Percentiles rank a stretch among this genome's conserved stretches.
Evolutionary conservation across 257 asterid species (phyloP).

Genomic region (Vinca minor): DNA sequence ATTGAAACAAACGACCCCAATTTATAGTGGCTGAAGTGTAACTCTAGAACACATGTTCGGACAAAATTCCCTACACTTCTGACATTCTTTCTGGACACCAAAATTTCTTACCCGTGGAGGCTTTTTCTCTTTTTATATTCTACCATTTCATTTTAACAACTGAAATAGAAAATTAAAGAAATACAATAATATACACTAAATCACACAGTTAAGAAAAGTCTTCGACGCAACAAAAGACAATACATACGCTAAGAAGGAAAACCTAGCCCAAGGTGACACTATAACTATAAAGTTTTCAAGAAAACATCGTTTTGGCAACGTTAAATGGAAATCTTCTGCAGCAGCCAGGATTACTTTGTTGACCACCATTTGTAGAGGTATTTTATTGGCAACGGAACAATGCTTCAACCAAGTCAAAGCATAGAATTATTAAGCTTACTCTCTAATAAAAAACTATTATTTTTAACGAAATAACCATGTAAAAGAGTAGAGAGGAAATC

Average conservation of each 20-base stretch:
- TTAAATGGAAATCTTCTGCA: neutral
- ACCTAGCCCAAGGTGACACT: neutral
- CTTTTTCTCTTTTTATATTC: neutral
- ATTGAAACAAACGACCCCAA: neutral
- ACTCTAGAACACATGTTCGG: neutral
- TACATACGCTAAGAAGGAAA: neutral
- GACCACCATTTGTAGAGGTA: neutral
- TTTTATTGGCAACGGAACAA: neutral
- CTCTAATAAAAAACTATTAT: neutral
- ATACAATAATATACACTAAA: neutral
- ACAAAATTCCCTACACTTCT: neutral
- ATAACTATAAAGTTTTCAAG: neutral
- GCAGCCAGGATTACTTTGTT: neutral
- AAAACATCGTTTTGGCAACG: neutral
- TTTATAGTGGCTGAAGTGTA: neutral
- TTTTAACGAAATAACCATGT: neutral
- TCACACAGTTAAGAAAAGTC: neutral
- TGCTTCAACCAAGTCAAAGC: neutral
- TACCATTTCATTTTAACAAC: neutral
- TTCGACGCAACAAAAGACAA: no score
- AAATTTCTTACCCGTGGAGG: neutral
- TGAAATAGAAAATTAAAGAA: neutral
- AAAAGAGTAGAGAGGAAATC: neutral
- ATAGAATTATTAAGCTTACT: neutral
- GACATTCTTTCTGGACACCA: neutral